Conservation (phyloP, 352 stramenopile species). For the Aphanomyces astaci region DNA sequence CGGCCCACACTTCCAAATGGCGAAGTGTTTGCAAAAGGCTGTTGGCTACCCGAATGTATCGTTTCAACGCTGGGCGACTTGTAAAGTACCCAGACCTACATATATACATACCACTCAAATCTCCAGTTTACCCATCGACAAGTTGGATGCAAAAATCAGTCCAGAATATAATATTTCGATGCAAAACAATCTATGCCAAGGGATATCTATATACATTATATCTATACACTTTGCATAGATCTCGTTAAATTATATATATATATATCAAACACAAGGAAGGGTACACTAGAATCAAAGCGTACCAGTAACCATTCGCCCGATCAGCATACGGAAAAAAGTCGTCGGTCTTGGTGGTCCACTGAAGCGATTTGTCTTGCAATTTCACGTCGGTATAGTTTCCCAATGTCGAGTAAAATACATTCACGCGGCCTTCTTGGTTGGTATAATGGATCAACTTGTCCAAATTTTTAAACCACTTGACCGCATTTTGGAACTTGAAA, state of each 20-base stretch:
- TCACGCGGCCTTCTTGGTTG: slow-evolving; percentile 85
- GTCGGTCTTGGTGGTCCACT: slow-evolving; percentile 87
- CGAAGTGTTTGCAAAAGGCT: slow-evolving; percentile 82
- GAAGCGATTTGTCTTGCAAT: slow-evolving; percentile 56
- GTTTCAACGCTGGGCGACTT: slow-evolving; percentile 88
- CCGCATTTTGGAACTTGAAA: slow-evolving; percentile 89
- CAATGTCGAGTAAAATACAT: slow-evolving; percentile 95
- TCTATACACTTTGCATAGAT: too few relatives aligned
- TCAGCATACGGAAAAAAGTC: slow-evolving; percentile 97
- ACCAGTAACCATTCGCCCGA: slow-evolving; percentile 89
- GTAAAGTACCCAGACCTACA: slow-evolving; percentile 98
- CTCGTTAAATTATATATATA: too few relatives aligned
- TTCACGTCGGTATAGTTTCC: slow-evolving; percentile 94
- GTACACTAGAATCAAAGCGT: too few relatives aligned
- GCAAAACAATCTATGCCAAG: too few relatives aligned
- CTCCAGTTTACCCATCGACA: too few relatives aligned
- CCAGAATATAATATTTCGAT: too few relatives aligned
- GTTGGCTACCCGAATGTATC: slow-evolving; percentile 84
- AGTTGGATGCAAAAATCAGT: too few relatives aligned
- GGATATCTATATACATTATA: too few relatives aligned
- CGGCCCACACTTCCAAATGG: slow-evolving; percentile 65
- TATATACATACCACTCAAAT: too few relatives aligned
- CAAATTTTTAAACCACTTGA: slow-evolving; percentile 91
- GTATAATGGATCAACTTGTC: slow-evolving; percentile 95
- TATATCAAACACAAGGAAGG: too few relatives aligned